These are phyloP conservation scores for Epichloe scottii DNA, from an alignment of 2,329 filamentous ascomycete genomes.

Conservation along the genomic window DNA sequence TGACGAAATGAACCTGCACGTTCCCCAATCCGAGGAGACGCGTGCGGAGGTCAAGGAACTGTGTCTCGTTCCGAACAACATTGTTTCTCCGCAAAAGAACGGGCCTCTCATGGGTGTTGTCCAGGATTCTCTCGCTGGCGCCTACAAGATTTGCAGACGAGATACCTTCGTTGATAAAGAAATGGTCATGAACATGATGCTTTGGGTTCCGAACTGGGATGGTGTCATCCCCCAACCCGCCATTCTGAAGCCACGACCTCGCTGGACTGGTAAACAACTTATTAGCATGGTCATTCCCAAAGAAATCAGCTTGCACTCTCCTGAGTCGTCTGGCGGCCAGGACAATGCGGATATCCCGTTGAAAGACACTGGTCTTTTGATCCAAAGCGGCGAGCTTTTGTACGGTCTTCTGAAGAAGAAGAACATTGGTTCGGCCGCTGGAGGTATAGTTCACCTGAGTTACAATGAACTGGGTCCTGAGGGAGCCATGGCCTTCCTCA, in stretches of 20 bases:
- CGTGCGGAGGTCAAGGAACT: conserved; percentile 88
- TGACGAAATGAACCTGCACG: conserved; percentile 99
- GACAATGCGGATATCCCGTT: conserved; percentile 46
- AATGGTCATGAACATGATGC: conserved; percentile 88
- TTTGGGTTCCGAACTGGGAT: conserved; percentile 98
- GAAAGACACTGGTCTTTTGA: conserved; percentile 66
- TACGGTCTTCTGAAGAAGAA: conserved; percentile 91
- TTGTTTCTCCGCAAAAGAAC: conserved; percentile 95
- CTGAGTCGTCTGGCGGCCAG: conserved; percentile 30
- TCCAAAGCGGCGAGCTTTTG: conserved; percentile 79
- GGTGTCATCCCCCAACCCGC: conserved; percentile 85
- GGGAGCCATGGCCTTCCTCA: conserved; percentile 87
- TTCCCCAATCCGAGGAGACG: conserved; percentile 94
- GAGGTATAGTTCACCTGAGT: conserved; percentile 88
- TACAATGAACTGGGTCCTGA: conserved; percentile 88
- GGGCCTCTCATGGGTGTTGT: conserved; percentile 98
- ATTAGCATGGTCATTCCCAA: conserved; percentile 84
- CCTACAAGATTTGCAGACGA: conserved; percentile 91
- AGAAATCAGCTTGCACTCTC: conserved; percentile 67
- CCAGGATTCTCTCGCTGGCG: conserved; percentile 90
- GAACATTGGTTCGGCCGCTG: conserved; percentile 76
- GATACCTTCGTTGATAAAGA: conserved; percentile 86
- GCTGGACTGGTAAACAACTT: conserved; percentile 98
- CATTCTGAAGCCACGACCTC: conserved; percentile 82
- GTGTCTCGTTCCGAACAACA: conserved; percentile 96